Evolutionary conservation across 768 basidiomycete species (phyloP).

Genomic region (Tylopilus rubrobrunneus): DNA sequence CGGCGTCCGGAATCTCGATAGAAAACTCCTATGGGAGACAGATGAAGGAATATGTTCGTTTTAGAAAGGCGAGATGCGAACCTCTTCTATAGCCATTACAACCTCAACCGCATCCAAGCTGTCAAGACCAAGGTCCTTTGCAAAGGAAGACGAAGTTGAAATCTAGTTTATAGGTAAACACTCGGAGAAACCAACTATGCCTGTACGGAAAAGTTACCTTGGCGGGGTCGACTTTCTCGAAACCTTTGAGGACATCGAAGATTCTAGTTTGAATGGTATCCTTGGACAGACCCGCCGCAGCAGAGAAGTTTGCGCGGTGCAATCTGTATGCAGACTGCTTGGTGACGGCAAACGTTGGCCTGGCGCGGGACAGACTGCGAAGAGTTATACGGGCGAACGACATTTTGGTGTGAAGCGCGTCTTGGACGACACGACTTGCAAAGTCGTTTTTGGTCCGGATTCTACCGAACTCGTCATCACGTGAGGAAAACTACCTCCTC

Average conservation of each 20-base stretch:
- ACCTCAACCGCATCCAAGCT: conserved; percentile 97
- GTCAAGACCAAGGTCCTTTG: conserved; percentile 61
- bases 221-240: conserved; percentile 27
- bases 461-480: conserved; percentile 21
- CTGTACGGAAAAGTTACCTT: conserved; percentile 20
- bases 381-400: conserved; percentile 33
- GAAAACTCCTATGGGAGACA: conserved; percentile 71
- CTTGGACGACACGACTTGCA: background rate
- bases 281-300: conserved; percentile 21
- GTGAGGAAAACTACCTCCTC: background rate
- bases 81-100: conserved; percentile 98
- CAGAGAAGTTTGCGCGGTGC: conserved; percentile 31
- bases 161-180: conserved; percentile 46
- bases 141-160: conserved; percentile 50
- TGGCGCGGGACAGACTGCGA: conserved; percentile 25
- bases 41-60: conserved; percentile 1
- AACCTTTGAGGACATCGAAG: conserved; percentile 29
- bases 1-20: conserved; percentile 96
- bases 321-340: conserved; percentile 28
- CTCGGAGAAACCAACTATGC: conserved; percentile 26
- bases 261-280: conserved; percentile 23
- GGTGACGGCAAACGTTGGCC: conserved; percentile 28
- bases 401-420: conserved; percentile 30
- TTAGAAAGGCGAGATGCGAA: conserved; percentile 22
- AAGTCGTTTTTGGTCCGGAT: conserved; percentile 18